These are phyloP conservation scores for Acanthamoeba sp. DNA, from an alignment of 208 protist species.

Conservation along the genomic window DNA sequence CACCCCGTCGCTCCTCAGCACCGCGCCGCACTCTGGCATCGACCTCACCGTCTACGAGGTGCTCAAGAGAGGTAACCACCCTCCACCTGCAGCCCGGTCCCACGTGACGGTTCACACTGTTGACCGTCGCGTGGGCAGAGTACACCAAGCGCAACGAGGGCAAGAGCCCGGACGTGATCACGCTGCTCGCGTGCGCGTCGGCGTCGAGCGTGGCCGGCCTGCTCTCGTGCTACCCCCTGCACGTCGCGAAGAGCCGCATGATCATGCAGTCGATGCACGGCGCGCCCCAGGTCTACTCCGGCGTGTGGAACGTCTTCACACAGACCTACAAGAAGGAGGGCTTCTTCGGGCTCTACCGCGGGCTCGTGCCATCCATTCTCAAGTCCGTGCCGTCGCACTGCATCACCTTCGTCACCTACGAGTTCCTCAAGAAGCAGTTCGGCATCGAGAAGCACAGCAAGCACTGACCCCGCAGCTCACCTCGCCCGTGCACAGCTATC, in stretches of 20 bases:
- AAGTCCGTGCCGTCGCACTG: conserved; percentile 78
- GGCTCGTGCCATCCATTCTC: conserved; percentile 78
- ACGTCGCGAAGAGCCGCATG: conserved; percentile 80
- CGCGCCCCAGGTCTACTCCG: conserved; percentile 63
- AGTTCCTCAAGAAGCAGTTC: conserved; percentile 77
- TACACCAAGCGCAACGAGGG: conserved; percentile 52
- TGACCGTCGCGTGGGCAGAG: conserved; percentile 2
- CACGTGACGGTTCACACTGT: not conserved
- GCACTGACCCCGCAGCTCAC: not conserved
- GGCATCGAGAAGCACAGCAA: conserved; percentile 73
- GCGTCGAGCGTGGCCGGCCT: conserved; percentile 53
- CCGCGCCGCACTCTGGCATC: conserved; percentile 79
- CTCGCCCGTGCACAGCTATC: not conserved
- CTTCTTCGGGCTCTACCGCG: conserved; percentile 75
- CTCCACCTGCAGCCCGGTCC: too few species aligned
- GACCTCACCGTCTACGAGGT: conserved; percentile 80
- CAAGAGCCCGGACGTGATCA: not conserved
- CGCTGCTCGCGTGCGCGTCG: conserved; percentile 73
- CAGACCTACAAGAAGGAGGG: conserved; percentile 78
- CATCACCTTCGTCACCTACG: conserved; percentile 77
- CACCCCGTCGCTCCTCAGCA: conserved; percentile 73
- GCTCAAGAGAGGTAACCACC: conserved; percentile 73
- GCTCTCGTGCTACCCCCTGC: conserved; percentile 78
- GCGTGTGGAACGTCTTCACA: conserved; percentile 69
- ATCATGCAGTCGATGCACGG: conserved; percentile 76